Evolutionary conservation across 148 eudicot genomes (phyloP), one percentile per base, ranked within the genome.

Genomic region (Tetragonia tetragonoides): DNA sequence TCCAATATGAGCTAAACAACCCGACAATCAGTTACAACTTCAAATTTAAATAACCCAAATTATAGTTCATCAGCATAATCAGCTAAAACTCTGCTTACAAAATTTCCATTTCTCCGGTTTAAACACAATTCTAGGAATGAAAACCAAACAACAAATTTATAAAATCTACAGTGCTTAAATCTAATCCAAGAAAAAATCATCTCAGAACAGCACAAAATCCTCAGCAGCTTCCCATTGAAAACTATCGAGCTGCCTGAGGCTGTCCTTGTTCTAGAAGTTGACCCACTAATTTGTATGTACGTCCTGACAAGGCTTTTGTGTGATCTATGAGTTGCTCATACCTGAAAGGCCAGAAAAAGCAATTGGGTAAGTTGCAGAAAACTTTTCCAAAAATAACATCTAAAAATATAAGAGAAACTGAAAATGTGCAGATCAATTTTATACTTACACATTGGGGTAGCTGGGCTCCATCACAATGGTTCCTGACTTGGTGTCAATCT

Each of bases 291-390:
- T 95, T 93, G 87, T 91, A 88, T 39, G 97, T 95, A 37, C 99
- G 93, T 20, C 87, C 90, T 18, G 97, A 91, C 41, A 93, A 80
- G 16, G 86, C 83, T 73, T 93, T 95, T 40, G 97, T 89, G 84
- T 95, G 99, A 84, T 91, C 99, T 60, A 95, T 93, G 42, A 95
- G 97, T 78, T 95, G 99, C 86, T 95, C 97, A 66, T 95, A 95
- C 85, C 99, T 95, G 93, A 10, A 80, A 49, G 10, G 24, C 12
- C 56, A 54, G 10, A 41, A 46, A 10, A 23, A 69, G 9, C 4
- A 39, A 73, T 47, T 16, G 1, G 47, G 46, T 10, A 54, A 12
- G 77, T 16, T 38, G 20, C 15, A 59, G 46, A 67, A 67, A 38
- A 70, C 2, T 37, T 9, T 3, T 18, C 12, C 1, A 68, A 34